A percentile compares a stretch with the other conserved stretches of the same genome.
Conservation (phyloP, 1,139 yeast species). For the Blastobotrys raffinosifermentans region DNA sequence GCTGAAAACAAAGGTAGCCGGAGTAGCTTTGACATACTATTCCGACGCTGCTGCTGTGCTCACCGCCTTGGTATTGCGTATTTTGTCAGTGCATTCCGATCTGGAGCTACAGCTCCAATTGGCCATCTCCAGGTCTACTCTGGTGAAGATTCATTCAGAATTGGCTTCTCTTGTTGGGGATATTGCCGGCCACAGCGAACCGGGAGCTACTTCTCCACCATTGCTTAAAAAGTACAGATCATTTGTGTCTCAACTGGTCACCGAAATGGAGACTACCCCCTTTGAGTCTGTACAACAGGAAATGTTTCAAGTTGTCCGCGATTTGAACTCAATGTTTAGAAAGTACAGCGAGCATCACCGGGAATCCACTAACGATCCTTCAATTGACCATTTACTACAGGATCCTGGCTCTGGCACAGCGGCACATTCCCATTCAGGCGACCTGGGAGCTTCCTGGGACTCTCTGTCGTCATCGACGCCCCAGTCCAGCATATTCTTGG, state of each 20-base stretch:
- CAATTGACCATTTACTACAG: too few relatives aligned
- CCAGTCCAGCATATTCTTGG: too few relatives aligned
- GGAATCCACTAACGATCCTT: too few relatives aligned
- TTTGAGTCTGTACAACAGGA: constrained; percentile 32
- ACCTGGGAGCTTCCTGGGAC: too few relatives aligned
- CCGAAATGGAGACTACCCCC: constrained; percentile 31
- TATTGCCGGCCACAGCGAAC: constrained; percentile 4
- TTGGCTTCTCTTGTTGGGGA: constrained; percentile 24
- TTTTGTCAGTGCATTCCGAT: constrained; percentile 24
- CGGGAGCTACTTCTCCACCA: constrained; percentile 3
- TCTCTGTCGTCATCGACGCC: too few relatives aligned
- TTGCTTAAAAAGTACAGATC: constrained; percentile 28
- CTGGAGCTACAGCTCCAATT: constrained; percentile 30
- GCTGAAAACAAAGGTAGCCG: constrained; percentile 28
- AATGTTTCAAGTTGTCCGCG: constrained; percentile 33
- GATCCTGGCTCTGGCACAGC: too few relatives aligned
- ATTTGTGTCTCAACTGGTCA: constrained; percentile 30
- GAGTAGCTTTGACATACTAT: constrained; percentile 13
- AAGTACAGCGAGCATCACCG: constrained; percentile 22
- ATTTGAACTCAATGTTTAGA: constrained; percentile 31
- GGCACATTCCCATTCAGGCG: too few relatives aligned
- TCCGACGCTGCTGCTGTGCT: constrained; percentile 32
- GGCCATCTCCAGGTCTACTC: constrained; percentile 32
- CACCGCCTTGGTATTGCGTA: constrained; percentile 31
- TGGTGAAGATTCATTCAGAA: constrained; percentile 33